Evolutionary conservation across 2,329 filamentous ascomycete genomes (phyloP).

Genomic region (Colletotrichum sp.): DNA sequence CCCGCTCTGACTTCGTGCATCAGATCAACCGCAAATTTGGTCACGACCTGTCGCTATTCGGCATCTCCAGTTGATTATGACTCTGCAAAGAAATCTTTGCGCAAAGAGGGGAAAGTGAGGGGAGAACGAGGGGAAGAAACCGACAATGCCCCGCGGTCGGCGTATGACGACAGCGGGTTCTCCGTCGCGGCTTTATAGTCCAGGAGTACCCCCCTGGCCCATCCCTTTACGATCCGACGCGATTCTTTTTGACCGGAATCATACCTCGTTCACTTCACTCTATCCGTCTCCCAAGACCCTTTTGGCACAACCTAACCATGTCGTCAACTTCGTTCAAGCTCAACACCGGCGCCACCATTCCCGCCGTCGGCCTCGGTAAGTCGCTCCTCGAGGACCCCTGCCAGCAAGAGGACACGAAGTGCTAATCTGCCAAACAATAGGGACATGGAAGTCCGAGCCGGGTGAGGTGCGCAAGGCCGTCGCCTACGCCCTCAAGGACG

Average conservation of each 20-base stretch:
- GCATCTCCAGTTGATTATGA: background rate
- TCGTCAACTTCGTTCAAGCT: background rate
- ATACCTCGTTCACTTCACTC: background rate
- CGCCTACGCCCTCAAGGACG: background rate
- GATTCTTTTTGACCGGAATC: rapidly evolving
- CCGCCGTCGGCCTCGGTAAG: background rate
- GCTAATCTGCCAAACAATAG: rapidly evolving
- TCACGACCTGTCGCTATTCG: background rate
- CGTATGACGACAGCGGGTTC: background rate
- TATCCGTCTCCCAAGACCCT: too few species aligned
- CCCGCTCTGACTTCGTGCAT: background rate
- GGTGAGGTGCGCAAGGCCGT: background rate
- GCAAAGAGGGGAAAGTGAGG: background rate
- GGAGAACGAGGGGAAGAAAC: background rate
- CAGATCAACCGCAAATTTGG: background rate
- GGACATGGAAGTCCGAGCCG: background rate
- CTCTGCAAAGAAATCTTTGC: background rate
- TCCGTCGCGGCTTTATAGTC: background rate
- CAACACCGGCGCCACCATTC: background rate
- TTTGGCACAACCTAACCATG: background rate
- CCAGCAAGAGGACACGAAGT: background rate
- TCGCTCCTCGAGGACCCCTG: rapidly evolving
- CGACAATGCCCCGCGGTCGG: background rate
- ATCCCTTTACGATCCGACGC: background rate
- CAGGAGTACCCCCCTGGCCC: rapidly evolving